phyloP scores from a whole-genome alignment of 768 basidiomycete species.

The Termitomyces sp. region DNA sequence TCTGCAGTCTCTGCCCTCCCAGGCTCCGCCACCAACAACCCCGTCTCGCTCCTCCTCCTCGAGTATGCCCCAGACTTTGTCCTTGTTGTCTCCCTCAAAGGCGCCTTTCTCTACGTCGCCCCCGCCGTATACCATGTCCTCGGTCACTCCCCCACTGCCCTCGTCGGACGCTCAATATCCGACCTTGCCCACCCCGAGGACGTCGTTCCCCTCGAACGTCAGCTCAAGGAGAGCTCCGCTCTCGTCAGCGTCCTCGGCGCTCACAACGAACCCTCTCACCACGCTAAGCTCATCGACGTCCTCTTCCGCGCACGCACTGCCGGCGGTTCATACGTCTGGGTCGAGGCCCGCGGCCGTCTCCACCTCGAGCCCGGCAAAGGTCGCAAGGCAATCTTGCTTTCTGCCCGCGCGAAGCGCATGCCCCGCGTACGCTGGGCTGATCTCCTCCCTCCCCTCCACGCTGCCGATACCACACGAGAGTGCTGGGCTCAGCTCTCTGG shows the following conservation, averaged over 20 bases:
- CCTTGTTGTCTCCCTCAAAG: constrained; percentile 89
- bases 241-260: constrained; percentile 6
- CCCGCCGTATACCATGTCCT: constrained; percentile 73
- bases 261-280: neutral
- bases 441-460: constrained; percentile 31
- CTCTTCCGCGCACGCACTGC: constrained; percentile 81
- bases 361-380: constrained; percentile 93
- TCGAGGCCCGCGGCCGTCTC: constrained; percentile 84
- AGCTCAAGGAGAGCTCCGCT: constrained; percentile 71
- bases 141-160: constrained; percentile 82
- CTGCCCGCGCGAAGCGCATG: constrained; percentile 69
- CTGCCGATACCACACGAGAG: constrained; percentile 14
- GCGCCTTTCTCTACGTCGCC: constrained; percentile 87
- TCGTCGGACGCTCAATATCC: constrained; percentile 70
- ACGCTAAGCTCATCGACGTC: constrained; percentile 59
- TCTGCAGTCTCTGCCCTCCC: constrained; percentile 1
- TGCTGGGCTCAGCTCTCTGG: constrained; percentile 51
- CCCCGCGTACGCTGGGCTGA: constrained; percentile 56
- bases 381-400: constrained; percentile 89
- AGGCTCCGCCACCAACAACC: constrained; percentile 30
- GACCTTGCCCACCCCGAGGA: constrained; percentile 90
- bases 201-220: constrained; percentile 84
- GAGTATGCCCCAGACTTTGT: constrained; percentile 72
- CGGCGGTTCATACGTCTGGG: constrained; percentile 68
- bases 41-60: constrained; percentile 56